Evolutionary conservation across 2,329 filamentous ascomycete species (phyloP).

Genomic region (Aphanocladium album): DNA sequence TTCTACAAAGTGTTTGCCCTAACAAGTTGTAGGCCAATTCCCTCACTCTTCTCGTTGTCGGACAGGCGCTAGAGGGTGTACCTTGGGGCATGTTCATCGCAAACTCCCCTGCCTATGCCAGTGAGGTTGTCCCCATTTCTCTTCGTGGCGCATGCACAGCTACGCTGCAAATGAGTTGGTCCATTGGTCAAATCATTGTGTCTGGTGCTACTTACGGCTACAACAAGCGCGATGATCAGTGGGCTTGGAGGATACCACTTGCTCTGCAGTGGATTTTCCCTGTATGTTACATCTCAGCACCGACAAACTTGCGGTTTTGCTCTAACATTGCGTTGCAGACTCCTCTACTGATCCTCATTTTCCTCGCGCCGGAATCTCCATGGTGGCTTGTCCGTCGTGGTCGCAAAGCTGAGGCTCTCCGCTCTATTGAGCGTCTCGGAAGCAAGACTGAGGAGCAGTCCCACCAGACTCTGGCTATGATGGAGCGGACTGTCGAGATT

Average conservation of each 20-base stretch:
- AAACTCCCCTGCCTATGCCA: constrained; percentile 56
- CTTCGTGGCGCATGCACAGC: constrained; percentile 53
- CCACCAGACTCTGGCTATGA: constrained; percentile 50
- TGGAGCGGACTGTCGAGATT: constrained; percentile 50
- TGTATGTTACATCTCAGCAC: constrained; percentile 9
- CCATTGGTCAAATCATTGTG: constrained; percentile 56
- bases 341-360: constrained; percentile 48
- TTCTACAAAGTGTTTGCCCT: constrained; percentile 17
- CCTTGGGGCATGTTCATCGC: constrained; percentile 61
- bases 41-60: constrained; percentile 38
- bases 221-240: constrained; percentile 33
- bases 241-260: constrained; percentile 41
- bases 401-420: constrained; percentile 35
- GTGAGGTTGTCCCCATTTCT: constrained; percentile 53
- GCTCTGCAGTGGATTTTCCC: constrained; percentile 57
- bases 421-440: constrained; percentile 44
- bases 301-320: not conserved
- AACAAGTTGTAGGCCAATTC: constrained; percentile 22
- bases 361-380: constrained; percentile 44
- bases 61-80: constrained; percentile 54
- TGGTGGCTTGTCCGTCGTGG: constrained; percentile 52
- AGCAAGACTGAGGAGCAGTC: constrained; percentile 29
- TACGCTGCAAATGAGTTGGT: constrained; percentile 62
- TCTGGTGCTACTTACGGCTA: constrained; percentile 49
- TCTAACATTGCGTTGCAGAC: constrained; percentile 25